Conservation (phyloP, 106 monocot species). For the Dendrobium huoshanense region DNA sequence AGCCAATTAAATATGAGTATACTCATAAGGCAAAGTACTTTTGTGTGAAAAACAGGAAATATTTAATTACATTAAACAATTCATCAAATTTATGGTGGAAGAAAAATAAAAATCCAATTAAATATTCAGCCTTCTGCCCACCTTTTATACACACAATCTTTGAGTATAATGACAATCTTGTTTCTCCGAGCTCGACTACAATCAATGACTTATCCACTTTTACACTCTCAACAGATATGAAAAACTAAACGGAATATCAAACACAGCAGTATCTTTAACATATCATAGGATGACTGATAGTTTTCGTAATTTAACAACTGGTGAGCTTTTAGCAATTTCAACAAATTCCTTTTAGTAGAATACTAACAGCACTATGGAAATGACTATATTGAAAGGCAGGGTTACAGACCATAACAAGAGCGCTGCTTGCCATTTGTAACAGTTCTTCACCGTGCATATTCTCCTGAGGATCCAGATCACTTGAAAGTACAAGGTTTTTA, state of each 20-base stretch:
- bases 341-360: background rate
- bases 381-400: background rate
- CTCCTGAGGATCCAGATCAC: constrained; percentile 83
- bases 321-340: background rate
- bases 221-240: background rate
- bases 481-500: constrained; percentile 71
- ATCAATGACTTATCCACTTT: background rate
- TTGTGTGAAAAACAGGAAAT: background rate
- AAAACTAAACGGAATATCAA: background rate
- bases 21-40: background rate
- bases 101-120: too few relatives aligned
- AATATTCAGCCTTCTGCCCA: too few relatives aligned
- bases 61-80: background rate
- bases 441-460: constrained; percentile 92
- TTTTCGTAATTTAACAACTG: background rate
- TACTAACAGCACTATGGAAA: background rate
- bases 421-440: constrained; percentile 64
- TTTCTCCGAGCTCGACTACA: background rate
- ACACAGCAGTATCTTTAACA: too few relatives aligned
- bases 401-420: constrained; percentile 63
- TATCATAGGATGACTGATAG: too few relatives aligned
- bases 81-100: background rate
- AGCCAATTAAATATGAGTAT: background rate
- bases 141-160: background rate
- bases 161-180: background rate